Evolutionary conservation across 129 eudicot species (phyloP).

Genomic region (Deinandra increscens): DNA sequence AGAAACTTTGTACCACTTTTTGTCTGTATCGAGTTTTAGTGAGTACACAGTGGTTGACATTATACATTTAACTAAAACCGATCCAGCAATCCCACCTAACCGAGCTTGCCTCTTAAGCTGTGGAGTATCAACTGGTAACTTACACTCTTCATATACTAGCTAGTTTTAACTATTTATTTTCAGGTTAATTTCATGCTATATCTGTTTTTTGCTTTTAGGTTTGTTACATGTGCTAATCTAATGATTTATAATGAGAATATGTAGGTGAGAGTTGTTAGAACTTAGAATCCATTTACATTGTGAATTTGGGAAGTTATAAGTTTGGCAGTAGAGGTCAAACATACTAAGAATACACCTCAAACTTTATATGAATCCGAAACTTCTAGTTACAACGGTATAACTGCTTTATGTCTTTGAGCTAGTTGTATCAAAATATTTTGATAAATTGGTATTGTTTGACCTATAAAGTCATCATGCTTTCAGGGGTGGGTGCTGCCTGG

Average conservation of each 20-base stretch:
- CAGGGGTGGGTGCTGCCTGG: slow-evolving; percentile 96
- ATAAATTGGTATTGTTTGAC: background rate
- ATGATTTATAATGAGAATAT: background rate
- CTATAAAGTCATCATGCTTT: slow-evolving; percentile 9
- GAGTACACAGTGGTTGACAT: slow-evolving; percentile 87
- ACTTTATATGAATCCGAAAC: background rate
- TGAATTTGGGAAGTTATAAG: background rate
- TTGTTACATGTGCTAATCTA: background rate
- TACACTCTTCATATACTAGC: background rate
- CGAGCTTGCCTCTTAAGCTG: slow-evolving; percentile 87
- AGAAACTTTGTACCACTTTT: slow-evolving; percentile 59
- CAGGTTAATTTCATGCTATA: background rate
- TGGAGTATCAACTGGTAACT: slow-evolving; percentile 83
- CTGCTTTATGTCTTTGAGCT: background rate
- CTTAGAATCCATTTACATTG: background rate
- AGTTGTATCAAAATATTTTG: background rate
- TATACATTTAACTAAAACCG: slow-evolving; percentile 57
- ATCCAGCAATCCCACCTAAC: slow-evolving; percentile 69
- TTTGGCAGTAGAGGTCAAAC: background rate
- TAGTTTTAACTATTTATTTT: slow-evolving; percentile 1
- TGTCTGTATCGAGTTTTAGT: slow-evolving; percentile 65
- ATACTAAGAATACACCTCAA: background rate
- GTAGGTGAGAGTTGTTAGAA: background rate
- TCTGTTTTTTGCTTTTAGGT: background rate
- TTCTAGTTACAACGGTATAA: background rate